Conservation (phyloP, 139 green algal genomes). For the Chlamydomonas sphaeroides region DNA sequence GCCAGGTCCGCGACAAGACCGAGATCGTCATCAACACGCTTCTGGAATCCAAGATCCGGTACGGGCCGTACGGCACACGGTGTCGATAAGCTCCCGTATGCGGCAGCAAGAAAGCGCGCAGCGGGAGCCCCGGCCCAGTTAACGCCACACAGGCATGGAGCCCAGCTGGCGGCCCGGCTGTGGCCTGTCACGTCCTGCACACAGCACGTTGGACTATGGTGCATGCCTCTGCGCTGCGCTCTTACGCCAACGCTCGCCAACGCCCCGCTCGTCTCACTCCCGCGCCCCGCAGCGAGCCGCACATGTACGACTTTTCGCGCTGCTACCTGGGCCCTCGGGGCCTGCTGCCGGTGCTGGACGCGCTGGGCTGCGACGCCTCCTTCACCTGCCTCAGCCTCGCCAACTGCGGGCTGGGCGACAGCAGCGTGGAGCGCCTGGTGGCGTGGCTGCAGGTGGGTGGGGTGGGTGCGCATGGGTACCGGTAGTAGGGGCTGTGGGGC, state of each 20-base stretch:
- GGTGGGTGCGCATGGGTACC: neutral
- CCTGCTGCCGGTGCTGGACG: slow-evolving; percentile 42
- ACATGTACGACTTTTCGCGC: slow-evolving; percentile 44
- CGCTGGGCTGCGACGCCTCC: slow-evolving; percentile 20
- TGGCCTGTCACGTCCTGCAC: too few relatives aligned
- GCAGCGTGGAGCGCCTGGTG: slow-evolving; percentile 16
- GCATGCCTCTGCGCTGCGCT: too few relatives aligned
- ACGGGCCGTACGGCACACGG: neutral
- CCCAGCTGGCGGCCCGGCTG: too few relatives aligned
- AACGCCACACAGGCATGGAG: too few relatives aligned
- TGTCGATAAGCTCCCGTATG: too few relatives aligned
- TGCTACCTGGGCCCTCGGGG: slow-evolving; percentile 44
- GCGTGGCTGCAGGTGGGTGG: slow-evolving; percentile 17
- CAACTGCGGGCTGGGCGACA: slow-evolving; percentile 32
- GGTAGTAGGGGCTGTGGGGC: too few relatives aligned
- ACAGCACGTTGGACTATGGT: too few relatives aligned
- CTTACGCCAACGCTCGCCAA: too few relatives aligned
- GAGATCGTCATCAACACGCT: slow-evolving; percentile 25
- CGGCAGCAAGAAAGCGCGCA: too few relatives aligned
- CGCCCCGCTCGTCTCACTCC: too few relatives aligned
- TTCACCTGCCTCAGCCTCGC: slow-evolving; percentile 36
- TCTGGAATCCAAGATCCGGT: slow-evolving; percentile 27
- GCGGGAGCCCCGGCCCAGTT: too few relatives aligned
- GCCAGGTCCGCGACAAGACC: slow-evolving; percentile 6
- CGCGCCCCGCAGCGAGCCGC: slow-evolving; percentile 1